Evolutionary conservation across 148 eudicot species (phyloP).

Genomic region (Amaranthus hypochondriacus): DNA sequence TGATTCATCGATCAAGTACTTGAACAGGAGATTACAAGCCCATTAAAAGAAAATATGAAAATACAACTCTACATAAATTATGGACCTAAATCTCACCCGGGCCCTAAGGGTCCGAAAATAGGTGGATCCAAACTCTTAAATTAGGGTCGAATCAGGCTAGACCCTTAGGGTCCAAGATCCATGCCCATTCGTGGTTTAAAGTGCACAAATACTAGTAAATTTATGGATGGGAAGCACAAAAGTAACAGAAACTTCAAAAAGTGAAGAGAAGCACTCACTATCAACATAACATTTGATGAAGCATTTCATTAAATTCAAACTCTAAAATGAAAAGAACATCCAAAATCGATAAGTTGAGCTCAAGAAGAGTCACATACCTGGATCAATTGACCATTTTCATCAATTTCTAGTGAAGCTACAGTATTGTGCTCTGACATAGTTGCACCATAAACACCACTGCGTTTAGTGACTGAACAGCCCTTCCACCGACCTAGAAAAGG

Average conservation of each 20-base stretch:
- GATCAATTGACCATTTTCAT: constrained; percentile 55
- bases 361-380: constrained; percentile 49
- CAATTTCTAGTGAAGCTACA: constrained; percentile 50
- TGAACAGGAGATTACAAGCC: too few species aligned
- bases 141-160: too few species aligned
- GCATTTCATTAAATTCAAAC: not conserved
- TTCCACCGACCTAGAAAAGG: constrained; percentile 90
- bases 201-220: not conserved
- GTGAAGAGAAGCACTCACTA: not conserved
- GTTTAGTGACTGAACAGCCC: constrained; percentile 76
- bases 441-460: constrained; percentile 94
- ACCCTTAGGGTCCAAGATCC: not conserved
- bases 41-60: too few species aligned
- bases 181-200: not conserved
- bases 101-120: too few species aligned
- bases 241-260: not conserved
- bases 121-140: too few species aligned
- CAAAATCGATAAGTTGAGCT: not conserved
- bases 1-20: too few species aligned
- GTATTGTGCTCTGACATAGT: constrained; percentile 80
- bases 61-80: too few species aligned
- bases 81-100: too few species aligned
- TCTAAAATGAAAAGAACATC: not conserved
- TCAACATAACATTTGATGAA: not conserved
- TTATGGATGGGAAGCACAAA: not conserved